A percentile compares a stretch with the other conserved stretches of the same genome.
Evolutionary conservation across 257 asterid genomes (phyloP).

Genomic region (Solanum okadae): DNA sequence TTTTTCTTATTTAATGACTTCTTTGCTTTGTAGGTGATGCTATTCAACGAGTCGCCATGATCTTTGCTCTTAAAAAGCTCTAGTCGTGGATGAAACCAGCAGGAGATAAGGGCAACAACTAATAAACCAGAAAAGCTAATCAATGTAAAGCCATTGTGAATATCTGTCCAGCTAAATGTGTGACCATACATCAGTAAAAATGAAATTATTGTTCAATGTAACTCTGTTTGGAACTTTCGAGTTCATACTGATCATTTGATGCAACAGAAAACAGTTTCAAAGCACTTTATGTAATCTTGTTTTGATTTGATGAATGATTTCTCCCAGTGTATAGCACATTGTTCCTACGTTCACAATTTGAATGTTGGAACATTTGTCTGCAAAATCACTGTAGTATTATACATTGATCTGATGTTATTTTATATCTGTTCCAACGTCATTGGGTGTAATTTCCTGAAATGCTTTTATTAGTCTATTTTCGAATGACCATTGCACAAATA

Average conservation of each 20-base stretch:
- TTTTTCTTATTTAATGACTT: background rate
- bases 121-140: conserved; percentile 8
- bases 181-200: background rate
- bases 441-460: background rate
- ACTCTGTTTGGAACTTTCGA: background rate
- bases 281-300: background rate
- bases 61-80: conserved; percentile 6
- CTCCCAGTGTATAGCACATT: background rate
- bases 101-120: conserved; percentile 3
- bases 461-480: background rate
- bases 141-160: conserved; percentile 42
- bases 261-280: background rate
- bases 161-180: conserved; percentile 6
- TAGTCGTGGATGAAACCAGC: conserved; percentile 22
- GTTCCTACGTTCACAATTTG: background rate
- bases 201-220: background rate
- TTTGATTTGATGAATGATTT: background rate
- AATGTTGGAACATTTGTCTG: background rate
- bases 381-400: background rate
- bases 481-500: background rate
- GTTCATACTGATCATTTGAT: background rate
- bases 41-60: conserved; percentile 66
- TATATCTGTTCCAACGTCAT: background rate
- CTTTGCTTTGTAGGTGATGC: conserved; percentile 61
- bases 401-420: background rate